Evolutionary conservation across 2,329 filamentous ascomycete species (phyloP).

Genomic region (Didymella sp.): DNA sequence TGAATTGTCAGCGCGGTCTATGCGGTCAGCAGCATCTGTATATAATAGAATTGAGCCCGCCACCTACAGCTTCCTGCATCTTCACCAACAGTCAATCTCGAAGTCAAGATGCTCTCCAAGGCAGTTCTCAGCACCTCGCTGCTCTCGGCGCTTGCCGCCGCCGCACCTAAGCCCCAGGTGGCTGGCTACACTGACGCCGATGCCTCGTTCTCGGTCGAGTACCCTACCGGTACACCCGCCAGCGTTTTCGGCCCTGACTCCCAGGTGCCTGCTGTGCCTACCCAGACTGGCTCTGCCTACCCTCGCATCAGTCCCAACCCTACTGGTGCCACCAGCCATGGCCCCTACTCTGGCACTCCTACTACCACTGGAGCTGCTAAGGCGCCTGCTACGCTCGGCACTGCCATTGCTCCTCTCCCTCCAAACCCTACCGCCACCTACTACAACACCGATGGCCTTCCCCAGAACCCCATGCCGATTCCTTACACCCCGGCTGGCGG

Average conservation of each 20-base stretch:
- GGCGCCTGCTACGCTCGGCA: constrained; percentile 61
- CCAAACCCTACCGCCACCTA: constrained; percentile 68
- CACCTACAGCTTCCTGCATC: background rate
- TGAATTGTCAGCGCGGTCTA: constrained; percentile 22
- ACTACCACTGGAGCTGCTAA: constrained; percentile 74
- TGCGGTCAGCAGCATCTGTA: constrained; percentile 11
- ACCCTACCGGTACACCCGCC: constrained; percentile 46
- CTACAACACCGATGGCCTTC: constrained; percentile 74
- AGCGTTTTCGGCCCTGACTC: constrained; percentile 55
- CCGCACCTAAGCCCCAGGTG: constrained; percentile 52
- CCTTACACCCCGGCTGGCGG: constrained; percentile 76
- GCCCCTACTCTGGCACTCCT: constrained; percentile 69
- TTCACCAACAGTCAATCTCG: constrained; percentile 8
- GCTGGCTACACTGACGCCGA: constrained; percentile 56
- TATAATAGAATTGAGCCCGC: constrained; percentile 13
- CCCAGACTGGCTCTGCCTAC: constrained; percentile 45
- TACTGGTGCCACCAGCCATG: constrained; percentile 70
- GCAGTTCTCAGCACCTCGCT: constrained; percentile 43
- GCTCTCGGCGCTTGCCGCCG: constrained; percentile 46
- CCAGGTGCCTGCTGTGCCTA: constrained; percentile 49
- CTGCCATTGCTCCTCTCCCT: constrained; percentile 65
- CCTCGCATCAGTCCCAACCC: constrained; percentile 58
- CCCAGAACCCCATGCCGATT: constrained; percentile 71
- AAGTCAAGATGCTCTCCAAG: constrained; percentile 49
- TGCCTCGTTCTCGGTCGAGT: constrained; percentile 51